Base-by-base conservation (phyloP, 805 yeast genomes). In the Ogataea nonfermentans region DNA sequence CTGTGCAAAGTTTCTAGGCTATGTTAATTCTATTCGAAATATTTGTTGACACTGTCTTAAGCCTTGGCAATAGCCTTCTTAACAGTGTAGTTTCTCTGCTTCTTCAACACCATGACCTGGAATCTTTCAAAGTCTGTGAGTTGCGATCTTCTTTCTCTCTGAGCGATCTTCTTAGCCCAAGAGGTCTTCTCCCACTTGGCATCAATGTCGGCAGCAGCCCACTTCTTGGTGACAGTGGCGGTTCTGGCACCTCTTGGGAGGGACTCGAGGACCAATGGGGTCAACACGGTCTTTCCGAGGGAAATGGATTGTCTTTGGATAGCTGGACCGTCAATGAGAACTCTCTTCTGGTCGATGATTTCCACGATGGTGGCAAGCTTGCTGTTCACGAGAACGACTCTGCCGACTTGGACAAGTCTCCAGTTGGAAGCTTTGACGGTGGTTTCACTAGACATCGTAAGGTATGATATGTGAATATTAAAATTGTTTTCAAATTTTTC, bases 391-490 rank as follows among this genome's bases (percentile, higher is more conserved):
- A 91, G 84, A 71, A 90, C 96, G 70, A 93, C 86, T 79, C 99
- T 96, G 73, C 99, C 99, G 69, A 90, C 86, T 81, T 91, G 96
- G 72, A 93, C 99, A 68, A 80, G 81, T 86, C 96, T 88, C 98
- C 98, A 93, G 91, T 86, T 86, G 72, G 95, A 78, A 71, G 95
- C 86, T 79, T 87, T 84, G 73, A 93, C 93, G 70, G 52, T 51
- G 44, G 64, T 44, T 55, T 57, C 59, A 41, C 52, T 42, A 50
- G 86, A 79, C 86, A 80, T 78, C 41, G 37, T 42, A 29, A 30
- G 26, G 28, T 37, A 32, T 32, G 32, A 19, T 37, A 26, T 32
- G 36, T 37, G 40, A 37, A 37, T 30, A 32, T 32, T 32, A 32
- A 37, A 30, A 24, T 30, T 43, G 50, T 43, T 40, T 46, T 43